Base-by-base conservation (phyloP, 768 basidiomycete genomes). In the Panaeolus cyanescens region DNA sequence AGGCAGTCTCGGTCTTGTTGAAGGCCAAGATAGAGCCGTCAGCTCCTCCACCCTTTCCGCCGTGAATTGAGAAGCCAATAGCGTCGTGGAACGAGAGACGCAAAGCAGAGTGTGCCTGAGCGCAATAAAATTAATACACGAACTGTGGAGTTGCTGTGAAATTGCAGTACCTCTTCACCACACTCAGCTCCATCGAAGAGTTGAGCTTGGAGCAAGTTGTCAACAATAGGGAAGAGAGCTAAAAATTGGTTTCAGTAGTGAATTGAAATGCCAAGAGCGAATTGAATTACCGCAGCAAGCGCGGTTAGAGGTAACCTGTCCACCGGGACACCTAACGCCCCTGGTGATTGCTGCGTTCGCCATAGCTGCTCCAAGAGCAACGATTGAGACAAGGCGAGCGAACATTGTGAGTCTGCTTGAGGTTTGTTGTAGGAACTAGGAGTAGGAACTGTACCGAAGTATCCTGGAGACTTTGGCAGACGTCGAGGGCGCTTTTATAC, bases 11-110 rank as follows among this genome's bases (percentile, higher is more conserved):
- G 36, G 76, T 74, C 10, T 75, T 71, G 28, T 68, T 65, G 71
- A 85, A 85, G 1, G 73, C 69, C 61, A 82, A 74, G 63, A 85
- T 79, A 5, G 83, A 84, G 25, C 83, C 84, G 59, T 85, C 83
- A 54, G 80, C 78, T 19, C 79, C 80, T 66, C 79, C 78, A 59
- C 78, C 77, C 57, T 77, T 79, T 15, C 34, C 25, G 22, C 17
- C 45, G 33, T 56, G 59, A 30, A 45, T 36, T 30, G 79, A 80
- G 62, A 80, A 77, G 15, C 76, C 80, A 60, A 80, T 80, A 13
- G 79, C 77, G 59, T 80, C 80, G 65, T 81, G 77, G 72, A 78
- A 78, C 10, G 74, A 65, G 34, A 78, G 64, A 32, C 77, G 68
- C 32, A 78, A 71, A 37, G 74, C 65, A 53, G 71, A 67, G 37